Evolutionary conservation across 2,329 filamentous ascomycete genomes (phyloP), one percentile per base, ranked within the genome.

Genomic region (Monilinia polystroma): DNA sequence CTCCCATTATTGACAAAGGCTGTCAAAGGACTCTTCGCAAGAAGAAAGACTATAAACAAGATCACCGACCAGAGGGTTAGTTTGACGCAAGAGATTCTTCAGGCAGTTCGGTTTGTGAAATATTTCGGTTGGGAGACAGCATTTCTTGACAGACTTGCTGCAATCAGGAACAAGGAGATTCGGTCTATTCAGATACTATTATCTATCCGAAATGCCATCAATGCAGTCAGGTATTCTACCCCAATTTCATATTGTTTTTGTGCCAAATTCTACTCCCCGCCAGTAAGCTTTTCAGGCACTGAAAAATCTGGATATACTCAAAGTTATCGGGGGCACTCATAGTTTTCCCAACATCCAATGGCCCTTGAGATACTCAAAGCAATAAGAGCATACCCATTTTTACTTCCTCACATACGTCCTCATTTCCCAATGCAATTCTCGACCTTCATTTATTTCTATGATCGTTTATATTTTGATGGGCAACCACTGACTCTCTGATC

Each of bases 91-190:
- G 94, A 98, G 76, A 96, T 98, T 63, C 75, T 98, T 18, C 90
- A 93, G 72, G 91, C 92, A 0, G 93, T 97, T 32, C 87, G 93
- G 35, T 97, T 98, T 75, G 94, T 98, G 79, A 98, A 98, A 77
- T 97, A 87, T 77, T 98, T 97, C 76, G 93, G 93, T 10, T 98
- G 94, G 94, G 94, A 98, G 76, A 89, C 85, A 67, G 90, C 91
- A 45, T 97, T 98, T 75, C 80, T 97, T 16, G 83, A 87, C 62
- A 87, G 93, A 18, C 83, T 97, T 20, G 86, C 87, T 60, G 84
- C 87, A 32, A 90, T 96, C 69, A 87, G 94, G 67, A 83, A 82
- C 63, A 84, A 84, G 68, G 94, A 98, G 77, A 93, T 98, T 68
- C 81, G 83, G 66, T 86, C 90, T n/a, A 93, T 98, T 67, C 93